Evolutionary conservation across 257 asterid genomes (phyloP).

Genomic region (Solanum tarijense): DNA sequence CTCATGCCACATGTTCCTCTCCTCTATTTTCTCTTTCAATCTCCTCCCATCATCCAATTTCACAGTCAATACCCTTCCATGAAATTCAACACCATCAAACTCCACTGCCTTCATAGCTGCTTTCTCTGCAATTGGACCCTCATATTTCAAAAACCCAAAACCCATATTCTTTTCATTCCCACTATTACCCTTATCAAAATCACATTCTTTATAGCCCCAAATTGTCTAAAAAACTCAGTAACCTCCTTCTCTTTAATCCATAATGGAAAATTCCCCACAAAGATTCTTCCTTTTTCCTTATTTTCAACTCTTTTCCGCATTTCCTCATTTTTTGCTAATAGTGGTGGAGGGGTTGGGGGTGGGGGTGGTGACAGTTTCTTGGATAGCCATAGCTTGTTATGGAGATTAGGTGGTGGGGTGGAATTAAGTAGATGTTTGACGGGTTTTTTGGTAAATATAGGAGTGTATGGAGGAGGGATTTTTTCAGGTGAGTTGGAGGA

Average conservation of each 20-base stretch:
- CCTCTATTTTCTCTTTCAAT: slow-evolving; percentile 35
- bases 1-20: slow-evolving; percentile 60
- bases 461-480: slow-evolving; percentile 11
- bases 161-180: slow-evolving; percentile 83
- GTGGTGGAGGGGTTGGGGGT: slow-evolving; percentile 23
- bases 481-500: not conserved
- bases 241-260: slow-evolving; percentile 76
- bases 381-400: not conserved
- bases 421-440: slow-evolving; percentile 36
- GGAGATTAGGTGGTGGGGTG: slow-evolving; percentile 8
- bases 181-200: slow-evolving; percentile 58
- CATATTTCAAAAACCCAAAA: slow-evolving; percentile 77
- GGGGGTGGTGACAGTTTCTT: not conserved
- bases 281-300: slow-evolving; percentile 72
- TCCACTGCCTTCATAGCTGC: slow-evolving; percentile 88
- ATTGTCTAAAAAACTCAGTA: slow-evolving; percentile 84
- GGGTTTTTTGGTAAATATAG: slow-evolving; percentile 41
- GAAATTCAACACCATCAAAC: slow-evolving; percentile 94
- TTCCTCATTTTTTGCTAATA: not conserved
- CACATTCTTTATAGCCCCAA: slow-evolving; percentile 80
- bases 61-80: slow-evolving; percentile 78
- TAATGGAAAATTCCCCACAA: slow-evolving; percentile 72
- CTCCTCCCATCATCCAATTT: slow-evolving; percentile 85
- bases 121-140: slow-evolving; percentile 55
- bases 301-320: slow-evolving; percentile 19